A percentile compares a stretch with the other conserved stretches of the same genome.
These are phyloP conservation scores for Mycocentrospora acerina DNA, from an alignment of 2,329 filamentous ascomycete genomes.

Conservation along the genomic window DNA sequence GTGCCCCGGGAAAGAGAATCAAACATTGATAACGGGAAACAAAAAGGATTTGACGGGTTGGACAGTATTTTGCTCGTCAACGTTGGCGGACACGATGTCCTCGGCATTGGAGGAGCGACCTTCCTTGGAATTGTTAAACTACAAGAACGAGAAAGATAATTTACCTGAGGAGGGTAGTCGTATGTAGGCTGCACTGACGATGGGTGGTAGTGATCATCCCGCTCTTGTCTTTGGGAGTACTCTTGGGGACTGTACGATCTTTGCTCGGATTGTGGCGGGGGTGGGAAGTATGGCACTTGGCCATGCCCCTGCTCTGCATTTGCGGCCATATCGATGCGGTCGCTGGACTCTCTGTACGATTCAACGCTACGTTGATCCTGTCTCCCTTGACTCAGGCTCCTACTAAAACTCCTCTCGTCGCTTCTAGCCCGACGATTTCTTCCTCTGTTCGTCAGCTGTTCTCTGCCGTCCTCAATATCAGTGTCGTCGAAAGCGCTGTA, in stretches of 20 bases:
- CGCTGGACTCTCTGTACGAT: slow-evolving; percentile 27
- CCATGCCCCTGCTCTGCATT: slow-evolving; percentile 24
- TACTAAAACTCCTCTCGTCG: slow-evolving; percentile 23
- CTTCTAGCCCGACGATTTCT: slow-evolving; percentile 31
- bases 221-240: slow-evolving; percentile 25
- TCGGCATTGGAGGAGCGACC: slow-evolving; percentile 22
- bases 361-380: slow-evolving; percentile 24
- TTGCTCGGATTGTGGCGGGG: slow-evolving; percentile 36
- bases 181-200: slow-evolving; percentile 29
- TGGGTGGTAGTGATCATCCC: slow-evolving; percentile 20
- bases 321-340: slow-evolving; percentile 25
- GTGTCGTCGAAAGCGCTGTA: slow-evolving; percentile 32
- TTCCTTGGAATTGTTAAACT: slow-evolving; percentile 28
- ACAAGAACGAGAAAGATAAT: slow-evolving; percentile 33
- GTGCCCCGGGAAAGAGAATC: slow-evolving; percentile 28
- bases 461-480: slow-evolving; percentile 32
- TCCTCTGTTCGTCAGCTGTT: slow-evolving; percentile 20
- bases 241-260: slow-evolving; percentile 41
- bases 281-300: slow-evolving; percentile 33
- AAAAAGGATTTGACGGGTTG: slow-evolving; percentile 16
- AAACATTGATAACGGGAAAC: slow-evolving; percentile 17
- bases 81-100: slow-evolving; percentile 22
- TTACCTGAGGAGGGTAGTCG: slow-evolving; percentile 40
- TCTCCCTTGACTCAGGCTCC: slow-evolving; percentile 33
- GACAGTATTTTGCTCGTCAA: slow-evolving; percentile 23